Conservation (phyloP, 495 filamentous ascomycete genomes). For the Hypoxylon crocopeplum region DNA sequence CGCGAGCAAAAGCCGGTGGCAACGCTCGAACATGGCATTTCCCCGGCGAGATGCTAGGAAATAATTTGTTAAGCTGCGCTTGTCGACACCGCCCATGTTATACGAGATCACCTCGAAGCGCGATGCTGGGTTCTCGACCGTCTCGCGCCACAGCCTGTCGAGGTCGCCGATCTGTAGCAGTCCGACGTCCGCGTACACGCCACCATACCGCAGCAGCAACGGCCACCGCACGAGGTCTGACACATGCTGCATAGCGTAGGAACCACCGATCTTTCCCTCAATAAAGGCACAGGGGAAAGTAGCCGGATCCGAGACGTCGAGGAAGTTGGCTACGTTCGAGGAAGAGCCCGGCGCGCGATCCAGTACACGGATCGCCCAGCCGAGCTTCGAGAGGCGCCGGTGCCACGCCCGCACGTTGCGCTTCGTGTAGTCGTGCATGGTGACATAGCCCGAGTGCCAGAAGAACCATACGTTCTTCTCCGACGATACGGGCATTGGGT, state of each 20-base stretch:
- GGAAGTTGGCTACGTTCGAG: constrained; percentile 55
- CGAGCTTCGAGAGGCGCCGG: constrained; percentile 55
- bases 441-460: constrained; percentile 57
- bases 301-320: constrained; percentile 50
- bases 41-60: constrained; percentile 49
- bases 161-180: constrained; percentile 63
- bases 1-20: constrained; percentile 56
- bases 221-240: constrained; percentile 65
- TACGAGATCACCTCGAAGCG: constrained; percentile 57
- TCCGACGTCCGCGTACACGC: constrained; percentile 63
- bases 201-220: constrained; percentile 60
- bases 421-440: constrained; percentile 58
- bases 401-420: constrained; percentile 64
- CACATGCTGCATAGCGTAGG: constrained; percentile 58
- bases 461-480: constrained; percentile 66
- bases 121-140: constrained; percentile 52
- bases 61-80: constrained; percentile 55
- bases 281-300: constrained; percentile 58
- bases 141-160: constrained; percentile 56
- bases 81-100: constrained; percentile 44
- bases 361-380: constrained; percentile 61
- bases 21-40: constrained; percentile 58
- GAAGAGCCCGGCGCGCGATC: constrained; percentile 52
- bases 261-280: constrained; percentile 54
- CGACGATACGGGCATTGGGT: constrained; percentile 48